These are phyloP conservation scores for Coemansia sp. DNA, from an alignment of 192 early-diverging fungal species.

Conservation along the genomic window DNA sequence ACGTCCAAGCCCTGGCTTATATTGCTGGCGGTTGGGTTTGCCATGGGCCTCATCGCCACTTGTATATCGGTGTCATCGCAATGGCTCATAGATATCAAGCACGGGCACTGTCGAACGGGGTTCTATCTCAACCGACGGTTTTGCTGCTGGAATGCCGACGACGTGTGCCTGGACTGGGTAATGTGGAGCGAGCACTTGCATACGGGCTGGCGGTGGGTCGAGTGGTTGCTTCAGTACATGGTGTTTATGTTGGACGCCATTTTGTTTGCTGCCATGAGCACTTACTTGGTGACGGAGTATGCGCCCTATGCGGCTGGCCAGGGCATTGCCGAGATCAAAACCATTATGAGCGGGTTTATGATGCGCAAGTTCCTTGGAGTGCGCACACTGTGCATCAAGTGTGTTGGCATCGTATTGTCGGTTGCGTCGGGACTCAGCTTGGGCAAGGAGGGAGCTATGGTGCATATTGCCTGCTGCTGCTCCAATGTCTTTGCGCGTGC, in stretches of 20 bases:
- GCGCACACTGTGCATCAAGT: constrained; percentile 79
- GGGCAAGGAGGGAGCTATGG: constrained; percentile 95
- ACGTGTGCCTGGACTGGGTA: constrained; percentile 62
- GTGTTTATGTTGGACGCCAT: constrained; percentile 40
- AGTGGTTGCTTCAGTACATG: constrained; percentile 50
- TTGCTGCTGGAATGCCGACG: constrained; percentile 80
- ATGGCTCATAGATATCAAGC: constrained; percentile 84
- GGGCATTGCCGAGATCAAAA: constrained; percentile 84
- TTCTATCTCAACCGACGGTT: constrained; percentile 80
- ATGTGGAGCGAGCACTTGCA: constrained; percentile 60
- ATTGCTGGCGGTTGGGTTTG: constrained; percentile 40
- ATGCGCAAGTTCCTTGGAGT: constrained; percentile 72
- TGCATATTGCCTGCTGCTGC: constrained; percentile 93
- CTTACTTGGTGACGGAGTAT: constrained; percentile 73
- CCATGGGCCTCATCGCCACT: constrained; percentile 50
- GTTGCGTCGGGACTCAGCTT: constrained; percentile 89
- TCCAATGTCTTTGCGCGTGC: constrained; percentile 83
- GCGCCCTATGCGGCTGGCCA: constrained; percentile 81
- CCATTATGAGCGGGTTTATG: constrained; percentile 74
- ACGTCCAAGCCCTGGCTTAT: constrained; percentile 47
- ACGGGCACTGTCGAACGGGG: constrained; percentile 78
- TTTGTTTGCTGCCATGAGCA: constrained; percentile 72
- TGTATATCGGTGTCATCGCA: constrained; percentile 54
- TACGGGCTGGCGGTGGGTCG: constrained; percentile 42
- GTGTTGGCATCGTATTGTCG: constrained; percentile 81